Conservation (phyloP, 495 filamentous ascomycete species). For the Penicillium robsamsonii region DNA sequence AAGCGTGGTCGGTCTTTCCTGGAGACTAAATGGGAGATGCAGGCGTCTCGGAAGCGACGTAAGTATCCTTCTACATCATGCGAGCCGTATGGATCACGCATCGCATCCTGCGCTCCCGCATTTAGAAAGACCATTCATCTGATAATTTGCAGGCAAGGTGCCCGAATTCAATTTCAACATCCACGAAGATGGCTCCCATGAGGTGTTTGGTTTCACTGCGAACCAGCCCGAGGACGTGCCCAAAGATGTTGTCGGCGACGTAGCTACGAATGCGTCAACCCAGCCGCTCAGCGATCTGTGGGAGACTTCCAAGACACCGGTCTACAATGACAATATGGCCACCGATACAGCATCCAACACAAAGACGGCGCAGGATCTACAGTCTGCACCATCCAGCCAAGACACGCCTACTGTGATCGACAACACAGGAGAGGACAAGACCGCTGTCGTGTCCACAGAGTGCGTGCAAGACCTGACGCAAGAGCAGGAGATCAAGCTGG, state of each 20-base stretch:
- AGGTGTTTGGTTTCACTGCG: background rate
- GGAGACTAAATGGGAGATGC: slow-evolving; percentile 42
- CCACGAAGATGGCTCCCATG: slow-evolving; percentile 17
- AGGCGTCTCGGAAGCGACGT: slow-evolving; percentile 40
- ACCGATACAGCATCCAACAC: slow-evolving; percentile 8
- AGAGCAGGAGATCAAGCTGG: slow-evolving; percentile 38
- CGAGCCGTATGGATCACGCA: background rate
- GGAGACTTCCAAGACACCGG: slow-evolving; percentile 8
- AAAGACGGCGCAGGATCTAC: slow-evolving; percentile 15
- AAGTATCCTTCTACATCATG: slow-evolving; percentile 13
- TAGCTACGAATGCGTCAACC: slow-evolving; percentile 15
- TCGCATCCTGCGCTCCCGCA: background rate
- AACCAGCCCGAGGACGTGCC: slow-evolving; percentile 6
- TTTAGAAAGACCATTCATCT: slow-evolving; percentile 3
- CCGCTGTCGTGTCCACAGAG: slow-evolving; percentile 10
- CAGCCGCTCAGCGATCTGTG: slow-evolving; percentile 6
- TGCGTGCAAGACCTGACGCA: slow-evolving; percentile 28
- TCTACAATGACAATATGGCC: slow-evolving; percentile 19
- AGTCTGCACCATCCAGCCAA: slow-evolving; percentile 10
- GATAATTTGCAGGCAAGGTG: slow-evolving; percentile 36
- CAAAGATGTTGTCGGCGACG: slow-evolving; percentile 11
- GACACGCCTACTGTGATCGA: slow-evolving; percentile 2
- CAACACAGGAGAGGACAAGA: slow-evolving; percentile 8
- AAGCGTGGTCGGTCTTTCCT: slow-evolving; percentile 37
- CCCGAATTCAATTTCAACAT: slow-evolving; percentile 26